phyloP scores from a whole-genome alignment of 352 stramenopile genomes.

The Pythium diclinum region DNA sequence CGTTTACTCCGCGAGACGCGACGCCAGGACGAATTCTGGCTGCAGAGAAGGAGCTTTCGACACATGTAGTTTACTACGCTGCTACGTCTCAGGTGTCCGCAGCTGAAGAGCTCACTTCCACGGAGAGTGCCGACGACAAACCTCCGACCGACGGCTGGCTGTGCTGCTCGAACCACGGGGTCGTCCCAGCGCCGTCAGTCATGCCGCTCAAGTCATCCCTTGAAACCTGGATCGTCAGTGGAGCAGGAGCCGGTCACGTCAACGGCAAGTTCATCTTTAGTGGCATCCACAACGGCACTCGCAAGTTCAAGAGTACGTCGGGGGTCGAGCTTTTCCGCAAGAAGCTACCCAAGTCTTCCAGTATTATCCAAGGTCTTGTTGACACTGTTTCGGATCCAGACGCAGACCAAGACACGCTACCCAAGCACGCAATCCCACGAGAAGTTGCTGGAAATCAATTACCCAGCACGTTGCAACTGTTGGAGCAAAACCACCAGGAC shows the following conservation, averaged over 20 bases:
- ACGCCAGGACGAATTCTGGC: conserved; percentile 29
- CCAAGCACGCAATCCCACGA: neutral
- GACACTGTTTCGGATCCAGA: conserved; percentile 15
- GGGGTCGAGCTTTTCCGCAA: conserved; percentile 79
- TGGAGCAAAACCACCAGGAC: conserved; percentile 42
- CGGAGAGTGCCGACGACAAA: conserved; percentile 12
- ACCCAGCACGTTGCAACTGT: conserved; percentile 32
- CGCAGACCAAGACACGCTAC: neutral
- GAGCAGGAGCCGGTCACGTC: conserved; percentile 46
- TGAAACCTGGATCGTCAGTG: conserved; percentile 55
- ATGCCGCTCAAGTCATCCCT: conserved; percentile 42
- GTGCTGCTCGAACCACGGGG: conserved; percentile 47
- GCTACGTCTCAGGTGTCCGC: conserved; percentile 26
- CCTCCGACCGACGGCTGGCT: conserved; percentile 55
- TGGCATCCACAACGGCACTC: conserved; percentile 46
- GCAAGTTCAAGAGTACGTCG: conserved; percentile 58
- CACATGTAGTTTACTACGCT: conserved; percentile 67
- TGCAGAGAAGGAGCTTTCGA: conserved; percentile 61
- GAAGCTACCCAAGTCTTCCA: conserved; percentile 41
- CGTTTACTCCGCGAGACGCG: conserved; percentile 49
- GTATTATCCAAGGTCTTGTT: conserved; percentile 36
- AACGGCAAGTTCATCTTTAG: conserved; percentile 67
- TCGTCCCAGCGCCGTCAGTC: conserved; percentile 34
- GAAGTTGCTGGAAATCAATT: conserved; percentile 16
- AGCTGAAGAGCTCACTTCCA: neutral